A percentile compares a stretch with the other conserved stretches of the same genome.
Evolutionary conservation across 495 filamentous ascomycete genomes (phyloP).

Genomic region (Trichocladium uniseriatum): DNA sequence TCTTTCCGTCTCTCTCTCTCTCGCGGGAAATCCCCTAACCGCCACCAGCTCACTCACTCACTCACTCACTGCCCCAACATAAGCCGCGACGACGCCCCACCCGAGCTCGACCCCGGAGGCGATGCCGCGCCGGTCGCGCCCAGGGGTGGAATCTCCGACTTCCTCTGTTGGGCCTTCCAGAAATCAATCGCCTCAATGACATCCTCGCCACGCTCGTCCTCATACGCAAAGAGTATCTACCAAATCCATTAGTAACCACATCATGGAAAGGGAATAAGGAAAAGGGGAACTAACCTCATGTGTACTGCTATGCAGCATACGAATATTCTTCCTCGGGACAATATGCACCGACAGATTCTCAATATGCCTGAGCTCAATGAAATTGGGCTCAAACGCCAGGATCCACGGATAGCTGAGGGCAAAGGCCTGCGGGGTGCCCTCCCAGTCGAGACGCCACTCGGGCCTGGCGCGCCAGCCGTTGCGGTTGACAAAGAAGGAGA

Average conservation of each 20-base stretch:
- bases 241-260: no score
- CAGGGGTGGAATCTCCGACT: constrained; percentile 28
- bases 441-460: constrained; percentile 97
- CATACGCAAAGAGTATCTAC: constrained; percentile 94
- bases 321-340: constrained; percentile 86
- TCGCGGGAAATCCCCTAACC: no score
- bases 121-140: neutral
- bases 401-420: constrained; percentile 93
- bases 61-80: neutral
- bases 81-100: neutral
- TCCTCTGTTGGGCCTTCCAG: constrained; percentile 57
- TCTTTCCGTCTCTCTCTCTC: no score
- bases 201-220: constrained; percentile 91
- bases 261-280: no score
- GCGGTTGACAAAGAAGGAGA: constrained; percentile 97
- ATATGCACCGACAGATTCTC: constrained; percentile 92
- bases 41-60: no score
- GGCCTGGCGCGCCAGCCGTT: constrained; percentile 94
- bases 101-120: constrained; percentile 7
- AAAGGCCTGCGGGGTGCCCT: constrained; percentile 83
- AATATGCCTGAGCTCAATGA: constrained; percentile 91
- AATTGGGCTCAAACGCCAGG: constrained; percentile 95
- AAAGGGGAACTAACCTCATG: constrained; percentile 64
- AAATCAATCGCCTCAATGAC: constrained; percentile 94
- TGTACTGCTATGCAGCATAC: constrained; percentile 93